Percentiles rank a stretch among this genome's conserved stretches.
These are phyloP conservation scores for Holtermannia corniformis DNA, from an alignment of 768 basidiomycete genomes.

Conservation along the genomic window DNA sequence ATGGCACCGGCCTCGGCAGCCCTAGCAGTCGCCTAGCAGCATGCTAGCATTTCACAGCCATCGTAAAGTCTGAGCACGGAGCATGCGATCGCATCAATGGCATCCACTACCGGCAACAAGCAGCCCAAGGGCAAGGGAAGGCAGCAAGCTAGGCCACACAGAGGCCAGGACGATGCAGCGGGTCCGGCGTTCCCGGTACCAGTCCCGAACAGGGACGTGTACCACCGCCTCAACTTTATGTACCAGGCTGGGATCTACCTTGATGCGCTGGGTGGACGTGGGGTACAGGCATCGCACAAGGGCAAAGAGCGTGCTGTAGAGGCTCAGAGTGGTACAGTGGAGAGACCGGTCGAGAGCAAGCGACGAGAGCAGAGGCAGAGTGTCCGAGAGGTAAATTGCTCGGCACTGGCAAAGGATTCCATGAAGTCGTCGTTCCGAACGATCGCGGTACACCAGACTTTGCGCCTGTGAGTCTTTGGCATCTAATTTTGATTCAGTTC, in stretches of 20 bases:
- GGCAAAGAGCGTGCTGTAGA: no score
- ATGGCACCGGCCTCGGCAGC: no score
- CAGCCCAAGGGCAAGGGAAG: no score
- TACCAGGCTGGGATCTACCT: constrained; percentile 17
- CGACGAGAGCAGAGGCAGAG: neutral
- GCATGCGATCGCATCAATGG: no score
- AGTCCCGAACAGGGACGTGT: constrained; percentile 11
- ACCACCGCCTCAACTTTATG: constrained; percentile 14
- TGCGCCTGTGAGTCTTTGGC: constrained; percentile 30
- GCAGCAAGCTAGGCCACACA: no score
- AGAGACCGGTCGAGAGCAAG: neutral
- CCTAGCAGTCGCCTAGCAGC: no score
- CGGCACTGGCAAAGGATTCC: constrained; percentile 15
- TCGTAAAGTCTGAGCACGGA: no score
- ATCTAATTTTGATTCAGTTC: neutral
- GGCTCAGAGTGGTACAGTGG: neutral
- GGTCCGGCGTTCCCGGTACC: neutral
- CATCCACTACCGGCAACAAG: no score
- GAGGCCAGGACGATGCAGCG: no score
- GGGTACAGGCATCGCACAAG: no score
- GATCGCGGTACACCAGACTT: constrained; percentile 32
- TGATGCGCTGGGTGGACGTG: constrained; percentile 5
- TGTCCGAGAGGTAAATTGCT: constrained; percentile 7
- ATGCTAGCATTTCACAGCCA: no score
- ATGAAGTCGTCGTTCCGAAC: constrained; percentile 15